Evolutionary conservation across 345 rosid genomes (phyloP).

Genomic region (Eucalyptus curtisii): DNA sequence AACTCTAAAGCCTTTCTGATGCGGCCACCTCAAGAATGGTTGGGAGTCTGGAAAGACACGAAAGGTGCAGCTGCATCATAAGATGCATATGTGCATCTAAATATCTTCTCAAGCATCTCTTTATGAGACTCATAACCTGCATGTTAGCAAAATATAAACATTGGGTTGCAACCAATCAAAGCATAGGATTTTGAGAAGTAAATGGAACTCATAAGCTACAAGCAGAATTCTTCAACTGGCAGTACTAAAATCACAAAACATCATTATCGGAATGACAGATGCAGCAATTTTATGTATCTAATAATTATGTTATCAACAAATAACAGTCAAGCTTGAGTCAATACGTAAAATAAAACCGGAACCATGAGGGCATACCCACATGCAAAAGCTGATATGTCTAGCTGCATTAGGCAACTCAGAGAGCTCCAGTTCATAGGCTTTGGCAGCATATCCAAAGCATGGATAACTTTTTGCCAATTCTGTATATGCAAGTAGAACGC

Average conservation of each 20-base stretch:
- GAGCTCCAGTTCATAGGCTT: not conserved
- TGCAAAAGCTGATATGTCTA: not conserved
- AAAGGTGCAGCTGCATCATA: constrained; percentile 91
- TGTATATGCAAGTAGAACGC: constrained; percentile 38
- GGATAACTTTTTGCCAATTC: constrained; percentile 78
- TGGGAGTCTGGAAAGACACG: constrained; percentile 56
- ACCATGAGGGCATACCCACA: not conserved
- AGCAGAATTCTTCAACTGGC: not conserved
- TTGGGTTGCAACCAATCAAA: not conserved
- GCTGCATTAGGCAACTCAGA: not conserved
- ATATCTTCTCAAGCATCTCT: constrained; percentile 74
- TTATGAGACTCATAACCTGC: constrained; percentile 91
- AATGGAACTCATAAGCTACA: not conserved
- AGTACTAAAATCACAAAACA: not conserved
- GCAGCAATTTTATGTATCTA: not conserved
- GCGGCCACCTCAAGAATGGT: constrained; percentile 81
- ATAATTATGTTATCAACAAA: not conserved
- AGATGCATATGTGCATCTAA: constrained; percentile 65
- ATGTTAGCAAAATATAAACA: constrained; percentile 14
- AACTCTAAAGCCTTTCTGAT: constrained; percentile 41
- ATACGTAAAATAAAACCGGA: not conserved
- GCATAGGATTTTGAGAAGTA: not conserved
- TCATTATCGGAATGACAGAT: not conserved
- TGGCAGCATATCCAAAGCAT: constrained; percentile 67
- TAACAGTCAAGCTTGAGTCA: not conserved